phyloP scores from a whole-genome alignment of 495 filamentous ascomycete species.

The Hypoxylon subgilvum region DNA sequence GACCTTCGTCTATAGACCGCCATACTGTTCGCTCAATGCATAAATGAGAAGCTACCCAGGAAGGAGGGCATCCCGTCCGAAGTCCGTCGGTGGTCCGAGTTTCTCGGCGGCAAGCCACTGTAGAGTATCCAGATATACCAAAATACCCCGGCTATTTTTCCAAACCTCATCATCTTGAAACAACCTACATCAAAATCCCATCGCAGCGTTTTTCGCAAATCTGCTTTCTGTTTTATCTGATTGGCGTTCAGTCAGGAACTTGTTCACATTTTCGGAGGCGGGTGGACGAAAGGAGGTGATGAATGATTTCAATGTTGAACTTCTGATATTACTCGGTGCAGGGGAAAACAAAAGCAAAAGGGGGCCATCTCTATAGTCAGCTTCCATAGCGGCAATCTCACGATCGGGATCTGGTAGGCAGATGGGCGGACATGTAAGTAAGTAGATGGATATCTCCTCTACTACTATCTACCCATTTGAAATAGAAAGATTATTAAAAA shows the following conservation, averaged over 20 bases:
- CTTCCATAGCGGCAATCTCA: too few species aligned
- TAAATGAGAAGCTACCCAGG: conserved; percentile 91
- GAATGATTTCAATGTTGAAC: too few species aligned
- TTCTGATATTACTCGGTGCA: neutral
- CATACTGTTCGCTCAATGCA: conserved; percentile 91
- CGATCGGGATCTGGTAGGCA: neutral
- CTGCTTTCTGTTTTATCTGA: neutral
- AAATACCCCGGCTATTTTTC: neutral
- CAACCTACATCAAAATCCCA: conserved; percentile 5
- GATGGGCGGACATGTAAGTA: neutral
- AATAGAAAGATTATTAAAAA: neutral
- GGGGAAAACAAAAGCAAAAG: too few species aligned
- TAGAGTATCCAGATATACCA: conserved; percentile 54
- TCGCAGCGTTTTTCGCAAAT: neutral
- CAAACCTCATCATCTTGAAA: neutral
- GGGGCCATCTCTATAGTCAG: too few species aligned
- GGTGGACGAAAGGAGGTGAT: neutral
- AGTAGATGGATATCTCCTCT: neutral
- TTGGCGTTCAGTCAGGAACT: conserved; percentile 3
- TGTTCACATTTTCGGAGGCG: neutral
- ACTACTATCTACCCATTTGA: neutral
- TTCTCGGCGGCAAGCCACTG: conserved; percentile 88
- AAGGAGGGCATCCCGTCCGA: conserved; percentile 82
- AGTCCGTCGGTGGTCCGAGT: conserved; percentile 92
- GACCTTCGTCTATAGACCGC: conserved; percentile 72